Evolutionary conservation across 768 basidiomycete genomes (phyloP), one percentile per base, ranked within the genome.

Genomic region (Kwoniella mangroviensis): DNA sequence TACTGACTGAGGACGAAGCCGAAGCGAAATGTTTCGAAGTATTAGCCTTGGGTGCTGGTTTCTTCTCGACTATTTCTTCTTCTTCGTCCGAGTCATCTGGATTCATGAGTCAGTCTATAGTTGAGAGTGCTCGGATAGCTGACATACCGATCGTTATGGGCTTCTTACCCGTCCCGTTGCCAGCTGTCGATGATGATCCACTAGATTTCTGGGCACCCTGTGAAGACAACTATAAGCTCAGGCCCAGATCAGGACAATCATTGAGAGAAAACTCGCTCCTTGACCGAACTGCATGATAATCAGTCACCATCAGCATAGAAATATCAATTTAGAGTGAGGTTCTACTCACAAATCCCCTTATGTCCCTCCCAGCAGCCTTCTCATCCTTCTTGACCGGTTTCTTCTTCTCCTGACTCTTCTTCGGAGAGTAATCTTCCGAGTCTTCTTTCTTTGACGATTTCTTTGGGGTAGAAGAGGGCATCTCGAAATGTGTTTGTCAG

Each of bases 71-170:
- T 3, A 40, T 43, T 15, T 67, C 72, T 11, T 34, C 60, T 55
- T 79, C 78, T n/a, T 79, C 78, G 43, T 79, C 78, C 26, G 75
- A 77, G 53, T 79, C 78, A 45, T 76, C 78, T n/a, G n/a, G n/a
- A n/a, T n/a, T n/a, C n/a, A n/a, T n/a, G n/a, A n/a, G n/a, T n/a
- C n/a, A n/a, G n/a, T n/a, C n/a, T n/a, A n/a, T n/a, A n/a, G n/a
- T n/a, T n/a, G n/a, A n/a, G n/a, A n/a, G n/a, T n/a, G n/a, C n/a
- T 60, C 61, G 43, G 2, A 28, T 4, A 59, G 19, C 57, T 22
- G 58, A 57, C 73, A 42, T 49, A 75, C 77, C 77, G 19, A 80
- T 80, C 2, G 75, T 73, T 28, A 80, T 80, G 15, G 79, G 77
- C 40, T 72, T 63, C 54, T 69, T 73, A 7, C 75, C 75, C 4